Evolutionary conservation across 768 basidiomycete genomes (phyloP).

Genomic region (Lactifluus rugatus): DNA sequence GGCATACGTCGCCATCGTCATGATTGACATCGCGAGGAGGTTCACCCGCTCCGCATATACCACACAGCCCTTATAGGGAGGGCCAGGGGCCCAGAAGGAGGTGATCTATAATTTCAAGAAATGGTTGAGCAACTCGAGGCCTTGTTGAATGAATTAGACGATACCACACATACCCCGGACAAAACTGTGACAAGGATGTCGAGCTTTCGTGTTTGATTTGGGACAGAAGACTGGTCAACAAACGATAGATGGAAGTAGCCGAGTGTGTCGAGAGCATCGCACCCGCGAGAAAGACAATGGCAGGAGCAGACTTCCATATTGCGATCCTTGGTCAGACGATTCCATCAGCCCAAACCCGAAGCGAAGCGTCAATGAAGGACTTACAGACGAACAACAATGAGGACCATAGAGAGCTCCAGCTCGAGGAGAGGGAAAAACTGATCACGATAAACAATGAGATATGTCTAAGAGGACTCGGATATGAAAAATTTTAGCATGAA

Average conservation of each 20-base stretch:
- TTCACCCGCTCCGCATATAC: background rate
- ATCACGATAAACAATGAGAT: background rate
- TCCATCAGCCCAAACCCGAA: background rate
- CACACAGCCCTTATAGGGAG: slow-evolving; percentile 4
- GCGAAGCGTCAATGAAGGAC: background rate
- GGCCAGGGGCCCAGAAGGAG: background rate
- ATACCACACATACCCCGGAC: background rate
- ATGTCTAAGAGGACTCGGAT: too few species aligned
- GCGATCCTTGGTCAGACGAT: background rate
- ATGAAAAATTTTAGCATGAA: background rate
- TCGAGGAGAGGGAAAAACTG: slow-evolving; percentile 7
- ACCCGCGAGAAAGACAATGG: background rate
- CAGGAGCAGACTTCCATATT: background rate
- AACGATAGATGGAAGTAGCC: background rate
- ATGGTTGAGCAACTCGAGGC: background rate
- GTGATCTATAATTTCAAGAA: background rate
- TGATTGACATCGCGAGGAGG: background rate
- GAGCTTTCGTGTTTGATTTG: background rate
- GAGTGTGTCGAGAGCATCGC: background rate
- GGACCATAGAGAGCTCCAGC: background rate
- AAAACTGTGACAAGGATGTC: background rate
- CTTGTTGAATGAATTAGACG: background rate
- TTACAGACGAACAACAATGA: slow-evolving; percentile 9
- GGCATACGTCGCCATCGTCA: background rate
- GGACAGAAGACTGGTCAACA: background rate